Conservation (phyloP, 1,284 basidiomycete species). For the Bjerkandera adusta region DNA sequence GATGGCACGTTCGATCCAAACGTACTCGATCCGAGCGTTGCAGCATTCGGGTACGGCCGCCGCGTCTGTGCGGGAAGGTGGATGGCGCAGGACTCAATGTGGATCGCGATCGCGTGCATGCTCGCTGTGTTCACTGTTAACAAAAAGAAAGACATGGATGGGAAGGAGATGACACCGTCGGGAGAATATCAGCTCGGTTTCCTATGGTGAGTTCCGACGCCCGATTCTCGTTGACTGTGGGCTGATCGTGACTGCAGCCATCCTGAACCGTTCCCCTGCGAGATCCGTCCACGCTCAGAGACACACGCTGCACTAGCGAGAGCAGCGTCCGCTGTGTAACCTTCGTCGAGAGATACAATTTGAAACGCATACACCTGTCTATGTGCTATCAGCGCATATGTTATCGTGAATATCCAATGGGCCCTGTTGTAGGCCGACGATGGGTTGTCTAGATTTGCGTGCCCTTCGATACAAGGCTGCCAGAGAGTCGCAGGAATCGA, state of each 20-base stretch:
- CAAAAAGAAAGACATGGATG: slow-evolving; percentile 14
- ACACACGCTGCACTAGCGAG: background rate
- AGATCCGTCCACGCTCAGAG: slow-evolving; percentile 1
- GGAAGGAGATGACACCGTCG: slow-evolving; percentile 6
- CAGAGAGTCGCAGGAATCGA: no score
- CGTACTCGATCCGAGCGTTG: slow-evolving; percentile 4
- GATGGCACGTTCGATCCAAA: background rate
- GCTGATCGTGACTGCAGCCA: slow-evolving; percentile 9
- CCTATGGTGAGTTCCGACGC: slow-evolving; percentile 26
- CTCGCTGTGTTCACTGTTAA: slow-evolving; percentile 25
- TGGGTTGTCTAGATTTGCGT: no score
- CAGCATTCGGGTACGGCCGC: slow-evolving; percentile 4
- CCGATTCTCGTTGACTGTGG: slow-evolving; percentile 20
- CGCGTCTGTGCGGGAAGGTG: background rate
- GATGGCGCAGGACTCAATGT: background rate
- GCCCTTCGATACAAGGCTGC: no score
- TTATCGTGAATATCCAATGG: no score
- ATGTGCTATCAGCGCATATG: no score
- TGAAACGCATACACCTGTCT: no score
- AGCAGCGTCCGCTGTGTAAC: no score
- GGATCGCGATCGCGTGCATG: slow-evolving; percentile 31
- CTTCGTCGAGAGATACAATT: no score
- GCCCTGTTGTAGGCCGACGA: no score
- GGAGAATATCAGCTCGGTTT: slow-evolving; percentile 2
- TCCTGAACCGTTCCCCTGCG: slow-evolving; percentile 4